A percentile compares a stretch with the other conserved stretches of the same genome.
phyloP scores from a whole-genome alignment of 345 rosid genomes.

The Rhodamnia rubescens region DNA sequence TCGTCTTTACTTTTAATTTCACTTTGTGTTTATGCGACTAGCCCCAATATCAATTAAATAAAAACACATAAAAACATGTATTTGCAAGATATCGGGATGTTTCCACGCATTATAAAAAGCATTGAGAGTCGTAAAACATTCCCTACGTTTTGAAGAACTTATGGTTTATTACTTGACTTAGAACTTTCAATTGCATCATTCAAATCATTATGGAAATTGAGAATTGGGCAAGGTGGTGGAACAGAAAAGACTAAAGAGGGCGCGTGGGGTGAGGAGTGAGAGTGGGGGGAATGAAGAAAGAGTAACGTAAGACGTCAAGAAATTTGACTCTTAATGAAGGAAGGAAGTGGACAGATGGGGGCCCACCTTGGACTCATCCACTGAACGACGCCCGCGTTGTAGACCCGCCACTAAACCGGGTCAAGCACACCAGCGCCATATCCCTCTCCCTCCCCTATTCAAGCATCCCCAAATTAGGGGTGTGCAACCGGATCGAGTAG shows the following conservation, averaged over 20 bases:
- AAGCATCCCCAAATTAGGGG: too few relatives aligned
- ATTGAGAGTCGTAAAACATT: neutral
- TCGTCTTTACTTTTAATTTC: too few relatives aligned
- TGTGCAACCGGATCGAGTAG: too few relatives aligned
- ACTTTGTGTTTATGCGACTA: too few relatives aligned
- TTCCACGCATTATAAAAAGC: neutral
- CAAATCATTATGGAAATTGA: neutral
- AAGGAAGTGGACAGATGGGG: neutral
- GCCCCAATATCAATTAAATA: too few relatives aligned
- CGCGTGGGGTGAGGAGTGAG: neutral
- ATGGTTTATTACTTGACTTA: neutral
- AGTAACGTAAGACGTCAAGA: neutral
- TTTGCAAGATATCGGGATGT: neutral
- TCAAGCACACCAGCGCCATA: too few relatives aligned
- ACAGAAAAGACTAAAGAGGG: neutral
- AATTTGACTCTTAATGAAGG: neutral
- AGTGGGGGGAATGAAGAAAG: neutral
- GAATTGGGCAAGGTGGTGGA: neutral
- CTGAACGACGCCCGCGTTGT: neutral
- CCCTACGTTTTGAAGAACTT: neutral
- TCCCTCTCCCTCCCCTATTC: too few relatives aligned
- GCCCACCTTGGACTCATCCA: neutral
- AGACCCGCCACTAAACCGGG: too few relatives aligned
- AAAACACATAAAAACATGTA: neutral
- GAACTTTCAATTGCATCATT: neutral